Conservation (phyloP, 208 protist genomes). For the Trichomonas vaginalis region DNA sequence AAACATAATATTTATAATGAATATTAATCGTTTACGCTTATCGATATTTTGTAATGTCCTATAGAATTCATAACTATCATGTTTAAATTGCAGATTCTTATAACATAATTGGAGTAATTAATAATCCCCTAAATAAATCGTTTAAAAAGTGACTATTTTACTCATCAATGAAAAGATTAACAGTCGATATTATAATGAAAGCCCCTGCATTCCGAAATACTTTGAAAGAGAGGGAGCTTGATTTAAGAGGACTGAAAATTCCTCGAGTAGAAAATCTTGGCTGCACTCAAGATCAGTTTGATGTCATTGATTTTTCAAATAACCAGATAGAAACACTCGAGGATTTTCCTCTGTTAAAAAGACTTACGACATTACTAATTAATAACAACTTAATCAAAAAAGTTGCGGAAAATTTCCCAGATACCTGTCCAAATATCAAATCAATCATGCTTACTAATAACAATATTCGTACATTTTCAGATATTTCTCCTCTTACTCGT, state of each 20-base stretch:
- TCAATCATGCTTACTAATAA: conserved; percentile 55
- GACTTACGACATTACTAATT: conserved; percentile 50
- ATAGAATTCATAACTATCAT: too few species aligned
- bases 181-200: conserved; percentile 45
- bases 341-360: conserved; percentile 48
- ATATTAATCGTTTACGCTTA: too few species aligned
- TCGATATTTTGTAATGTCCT: too few species aligned
- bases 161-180: conserved; percentile 39
- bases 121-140: too few species aligned
- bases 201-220: conserved; percentile 43
- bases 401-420: conserved; percentile 33
- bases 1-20: too few species aligned
- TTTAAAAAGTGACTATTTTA: too few species aligned
- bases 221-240: conserved; percentile 47
- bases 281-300: conserved; percentile 54
- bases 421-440: conserved; percentile 44
- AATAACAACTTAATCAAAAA: conserved; percentile 50
- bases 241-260: conserved; percentile 47
- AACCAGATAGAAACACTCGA: conserved; percentile 56
- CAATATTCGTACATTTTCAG: conserved; percentile 35
- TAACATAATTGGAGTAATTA: too few species aligned
- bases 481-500: not conserved
- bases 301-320: conserved; percentile 57
- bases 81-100: too few species aligned
- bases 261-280: conserved; percentile 51